Base-by-base conservation (phyloP, 176 grass and related monocot species). In the Elaeis guineensis region DNA sequence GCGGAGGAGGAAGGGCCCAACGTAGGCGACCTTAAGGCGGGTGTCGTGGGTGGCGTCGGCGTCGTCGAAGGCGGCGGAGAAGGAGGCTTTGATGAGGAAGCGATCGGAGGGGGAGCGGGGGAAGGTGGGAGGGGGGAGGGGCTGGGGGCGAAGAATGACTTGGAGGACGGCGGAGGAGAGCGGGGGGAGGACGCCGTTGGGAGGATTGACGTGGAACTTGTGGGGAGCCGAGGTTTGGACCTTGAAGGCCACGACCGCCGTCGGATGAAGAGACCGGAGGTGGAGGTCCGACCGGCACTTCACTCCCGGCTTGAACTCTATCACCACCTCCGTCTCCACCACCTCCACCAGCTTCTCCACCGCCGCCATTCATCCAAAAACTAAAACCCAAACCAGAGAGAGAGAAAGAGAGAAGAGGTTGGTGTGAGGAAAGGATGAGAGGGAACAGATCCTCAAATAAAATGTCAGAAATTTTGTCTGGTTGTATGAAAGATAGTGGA, bases 151-250 rank as follows among this genome's bases (percentile, higher is more conserved):
- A 50, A 90, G 86, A 68, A 90, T 85, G 69, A 95, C 74, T 75
- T 89, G 91, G 32, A 95, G 75, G 12, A 78, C 49, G 5, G 76
- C 72, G 2, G 80, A 4, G 68, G 86, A 84, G 54, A 84, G 83
- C n/a, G 91, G 86, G n/a, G 62, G 50, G 32, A 95, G 61, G 71
- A 72, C 54, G 16, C 91, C 91, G 22, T 71, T 67, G 12, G 86
- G 91, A 2, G 91, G 91, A 49, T 85, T 90, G 78, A 95, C 86
- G 66, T 90, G 91, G 86, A 95, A 95, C 73, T 90, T 90, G 74
- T 86, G 69, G 20, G 91, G 91, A 32, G 86, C 86, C 57, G 86
- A 95, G 49, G 86, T 95, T 71, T 90, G 91, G 1, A 90, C 87
- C 76, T 90, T 95, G 86, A 90, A 95, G 50, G 80, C 60, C 50